phyloP scores from a whole-genome alignment of 164 flowering plant species.

The Buxus sempervirens region DNA sequence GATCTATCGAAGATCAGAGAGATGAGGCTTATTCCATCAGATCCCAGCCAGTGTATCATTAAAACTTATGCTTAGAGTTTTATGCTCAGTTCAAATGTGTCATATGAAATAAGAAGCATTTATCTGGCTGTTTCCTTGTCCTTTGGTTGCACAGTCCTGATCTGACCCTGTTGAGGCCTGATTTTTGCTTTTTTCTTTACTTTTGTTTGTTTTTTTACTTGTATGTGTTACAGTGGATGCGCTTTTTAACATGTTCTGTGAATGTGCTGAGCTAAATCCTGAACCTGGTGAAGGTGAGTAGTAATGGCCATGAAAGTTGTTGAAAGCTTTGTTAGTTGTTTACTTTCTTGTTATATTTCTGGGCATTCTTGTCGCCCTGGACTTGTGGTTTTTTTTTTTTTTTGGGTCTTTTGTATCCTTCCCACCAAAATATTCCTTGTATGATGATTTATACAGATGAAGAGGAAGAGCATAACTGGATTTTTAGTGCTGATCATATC shows the following conservation, averaged over 20 bases:
- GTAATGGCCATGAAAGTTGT: not conserved
- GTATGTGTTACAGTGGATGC: conserved; percentile 54
- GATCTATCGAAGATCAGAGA: conserved; percentile 72
- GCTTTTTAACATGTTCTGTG: conserved; percentile 73
- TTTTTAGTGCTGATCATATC: conserved; percentile 74
- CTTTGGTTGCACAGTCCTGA: not conserved
- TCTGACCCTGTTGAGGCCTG: not conserved
- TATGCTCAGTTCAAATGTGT: not conserved
- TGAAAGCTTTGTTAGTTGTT: not conserved
- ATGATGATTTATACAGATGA: conserved; percentile 30
- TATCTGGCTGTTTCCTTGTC: not conserved
- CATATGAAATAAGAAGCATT: not conserved
- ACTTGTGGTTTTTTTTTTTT: not conserved
- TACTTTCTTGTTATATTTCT: not conserved
- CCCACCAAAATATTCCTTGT: not conserved
- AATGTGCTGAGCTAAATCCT: conserved; percentile 94
- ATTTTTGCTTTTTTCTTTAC: conserved; percentile 15
- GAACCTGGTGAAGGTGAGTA: conserved; percentile 66
- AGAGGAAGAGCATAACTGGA: conserved; percentile 74
- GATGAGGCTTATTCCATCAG: conserved; percentile 91
- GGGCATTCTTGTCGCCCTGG: not conserved
- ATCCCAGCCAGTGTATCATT: conserved; percentile 64
- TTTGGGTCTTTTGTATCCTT: not conserved
- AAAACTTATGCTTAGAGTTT: not conserved
- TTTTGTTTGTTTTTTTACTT: conserved; percentile 17